These are phyloP conservation scores for Lasiodiplodia hormozganensis DNA, from an alignment of 2,329 filamentous ascomycete genomes.

Conservation along the genomic window DNA sequence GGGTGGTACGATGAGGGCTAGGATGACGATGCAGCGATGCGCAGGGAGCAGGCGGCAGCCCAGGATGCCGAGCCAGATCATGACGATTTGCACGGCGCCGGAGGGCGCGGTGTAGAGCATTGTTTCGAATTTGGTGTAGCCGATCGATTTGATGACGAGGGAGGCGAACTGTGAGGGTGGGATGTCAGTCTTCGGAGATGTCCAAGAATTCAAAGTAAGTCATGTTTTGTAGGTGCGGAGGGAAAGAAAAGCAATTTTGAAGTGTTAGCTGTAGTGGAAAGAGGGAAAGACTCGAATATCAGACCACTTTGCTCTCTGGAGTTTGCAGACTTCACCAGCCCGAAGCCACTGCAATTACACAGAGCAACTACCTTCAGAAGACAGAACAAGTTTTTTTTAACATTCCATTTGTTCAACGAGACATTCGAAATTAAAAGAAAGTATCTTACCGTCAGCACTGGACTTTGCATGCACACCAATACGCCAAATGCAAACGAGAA, in stretches of 20 bases:
- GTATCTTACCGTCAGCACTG: slow-evolving; percentile 46
- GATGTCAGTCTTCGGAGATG: too few species aligned
- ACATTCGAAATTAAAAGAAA: not conserved
- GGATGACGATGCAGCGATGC: slow-evolving; percentile 49
- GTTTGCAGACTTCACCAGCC: too few species aligned
- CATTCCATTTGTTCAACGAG: too few species aligned
- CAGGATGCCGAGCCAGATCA: slow-evolving; percentile 56
- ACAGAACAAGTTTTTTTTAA: too few species aligned
- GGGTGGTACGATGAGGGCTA: slow-evolving; percentile 51
- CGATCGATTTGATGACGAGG: slow-evolving; percentile 57
- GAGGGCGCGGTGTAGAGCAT: slow-evolving; percentile 58
- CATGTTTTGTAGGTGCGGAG: too few species aligned
- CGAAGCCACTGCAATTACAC: too few species aligned
- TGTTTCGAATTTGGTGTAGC: slow-evolving; percentile 54
- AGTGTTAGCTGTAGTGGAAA: too few species aligned
- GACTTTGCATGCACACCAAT: slow-evolving; percentile 55
- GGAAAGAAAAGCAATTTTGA: too few species aligned
- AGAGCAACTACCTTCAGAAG: too few species aligned
- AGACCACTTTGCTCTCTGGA: too few species aligned
- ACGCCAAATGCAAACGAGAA: slow-evolving; percentile 56
- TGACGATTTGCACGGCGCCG: slow-evolving; percentile 55
- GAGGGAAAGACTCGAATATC: too few species aligned
- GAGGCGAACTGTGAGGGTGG: slow-evolving; percentile 51
- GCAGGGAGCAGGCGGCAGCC: slow-evolving; percentile 50
- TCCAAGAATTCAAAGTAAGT: too few species aligned